These are phyloP conservation scores for Endotrypanum monterogeii DNA, from an alignment of 208 protist species.

Conservation along the genomic window DNA sequence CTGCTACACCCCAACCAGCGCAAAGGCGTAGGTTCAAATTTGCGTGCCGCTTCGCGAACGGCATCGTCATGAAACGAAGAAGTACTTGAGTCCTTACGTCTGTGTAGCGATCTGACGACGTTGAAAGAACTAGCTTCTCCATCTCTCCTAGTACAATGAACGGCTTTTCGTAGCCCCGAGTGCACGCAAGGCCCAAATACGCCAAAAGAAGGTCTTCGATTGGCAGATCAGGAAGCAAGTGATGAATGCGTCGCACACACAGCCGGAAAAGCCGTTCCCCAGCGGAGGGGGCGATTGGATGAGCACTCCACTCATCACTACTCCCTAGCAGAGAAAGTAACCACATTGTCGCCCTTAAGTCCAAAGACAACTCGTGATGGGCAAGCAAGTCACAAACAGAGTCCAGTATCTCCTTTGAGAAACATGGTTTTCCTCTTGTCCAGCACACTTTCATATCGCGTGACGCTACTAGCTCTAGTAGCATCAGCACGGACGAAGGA, in stretches of 20 bases:
- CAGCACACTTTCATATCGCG: slow-evolving; percentile 11
- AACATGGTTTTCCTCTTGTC: slow-evolving; percentile 2
- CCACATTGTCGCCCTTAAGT: slow-evolving; percentile 48
- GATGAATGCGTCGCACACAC: slow-evolving; percentile 52
- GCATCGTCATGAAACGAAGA: slow-evolving; percentile 35
- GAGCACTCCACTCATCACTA: slow-evolving; percentile 6
- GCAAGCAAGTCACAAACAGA: slow-evolving; percentile 20
- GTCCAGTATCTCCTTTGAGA: slow-evolving; percentile 27
- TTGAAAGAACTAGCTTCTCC: slow-evolving; percentile 30
- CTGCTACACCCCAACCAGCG: slow-evolving; percentile 11
- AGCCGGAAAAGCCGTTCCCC: slow-evolving; percentile 40
- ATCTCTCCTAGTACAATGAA: slow-evolving; percentile 61
- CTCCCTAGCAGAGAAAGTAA: slow-evolving; percentile 37
- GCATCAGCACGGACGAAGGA: slow-evolving; percentile 28
- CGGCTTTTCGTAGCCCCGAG: slow-evolving; percentile 36
- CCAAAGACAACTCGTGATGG: slow-evolving; percentile 22
- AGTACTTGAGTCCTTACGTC: slow-evolving; percentile 20
- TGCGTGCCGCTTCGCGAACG: slow-evolving; percentile 4
- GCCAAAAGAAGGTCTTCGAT: slow-evolving; percentile 42
- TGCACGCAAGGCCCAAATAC: slow-evolving; percentile 33
- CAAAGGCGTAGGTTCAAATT: slow-evolving; percentile 19
- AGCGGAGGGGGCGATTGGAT: slow-evolving; percentile 6
- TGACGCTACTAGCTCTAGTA: slow-evolving; percentile 35
- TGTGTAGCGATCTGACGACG: slow-evolving; percentile 14
- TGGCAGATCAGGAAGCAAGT: slow-evolving; percentile 41